Base-by-base conservation (phyloP, 2,329 filamentous ascomycete species). In the Reticulascus tulasneorum region DNA sequence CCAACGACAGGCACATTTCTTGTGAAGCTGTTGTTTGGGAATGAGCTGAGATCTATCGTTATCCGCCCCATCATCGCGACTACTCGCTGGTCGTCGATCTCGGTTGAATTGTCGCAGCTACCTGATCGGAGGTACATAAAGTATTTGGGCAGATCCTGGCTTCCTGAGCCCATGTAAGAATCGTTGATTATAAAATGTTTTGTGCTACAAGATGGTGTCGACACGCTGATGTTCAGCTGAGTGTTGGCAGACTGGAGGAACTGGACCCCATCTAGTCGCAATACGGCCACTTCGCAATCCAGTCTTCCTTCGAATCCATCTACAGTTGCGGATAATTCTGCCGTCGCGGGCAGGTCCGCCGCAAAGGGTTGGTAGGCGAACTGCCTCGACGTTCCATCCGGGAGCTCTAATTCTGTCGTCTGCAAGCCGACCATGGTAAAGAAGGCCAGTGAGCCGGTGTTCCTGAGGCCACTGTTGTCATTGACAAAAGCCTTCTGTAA, bases 321-420 rank as follows among this genome's bases (percentile, higher is more conserved):
- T 1, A 66, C 59, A 1, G 45, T 51, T 6, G 59, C 55, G 12
- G 46, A 47, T 8, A 63, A 33, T 11, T 51, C 46, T 12, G 46
- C 55, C 13, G 45, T 42, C 2, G 35, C 32, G 1, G 49, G 35
- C 11, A 52, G 30, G 13, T 53, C 39, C 9, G 50, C 42, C 6
- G 42, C 29, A 23, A 66, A 64, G 3, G 52, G 49, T 22, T 62
- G 56, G 22, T 59, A 64, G 6, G 62, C 60, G 31, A 54, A 57
- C n/a, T 48, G 43, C 11, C 46, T 29, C 8, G 59, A 54, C 2
- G 55, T 45, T 4, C 62, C 62, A 4, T 58, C 53, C 1, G 62
- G 62, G 12, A 48, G 52, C 5, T 42, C 29, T 10, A 51, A 23
- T 3, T 45, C 47, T 15, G 43, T 50, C 4, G 48, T 43, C 29